phyloP scores from a whole-genome alignment of 169 alveolate species.

The Theileria parva region DNA sequence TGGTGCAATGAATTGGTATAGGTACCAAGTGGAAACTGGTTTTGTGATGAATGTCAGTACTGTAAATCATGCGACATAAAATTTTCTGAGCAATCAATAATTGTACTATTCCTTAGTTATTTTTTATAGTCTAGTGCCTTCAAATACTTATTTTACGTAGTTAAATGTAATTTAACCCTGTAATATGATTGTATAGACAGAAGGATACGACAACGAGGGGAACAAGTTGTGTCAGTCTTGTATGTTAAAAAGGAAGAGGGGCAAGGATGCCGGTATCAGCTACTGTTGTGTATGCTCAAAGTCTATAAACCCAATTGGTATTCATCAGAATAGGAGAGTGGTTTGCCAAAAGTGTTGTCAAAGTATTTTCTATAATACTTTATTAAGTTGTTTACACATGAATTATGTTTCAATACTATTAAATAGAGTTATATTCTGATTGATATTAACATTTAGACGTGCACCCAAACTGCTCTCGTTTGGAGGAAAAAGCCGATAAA shows the following conservation, averaged over 20 bases:
- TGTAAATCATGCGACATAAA: conserved; percentile 19
- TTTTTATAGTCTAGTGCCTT: background rate
- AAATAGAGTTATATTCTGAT: background rate
- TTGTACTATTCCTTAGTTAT: conserved; percentile 2
- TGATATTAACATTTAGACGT: background rate
- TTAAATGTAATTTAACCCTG: background rate
- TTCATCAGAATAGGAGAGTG: conserved; percentile 14
- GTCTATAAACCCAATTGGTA: background rate
- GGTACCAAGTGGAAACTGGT: conserved; percentile 37
- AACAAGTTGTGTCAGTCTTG: conserved; percentile 22
- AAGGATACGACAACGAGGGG: conserved; percentile 25
- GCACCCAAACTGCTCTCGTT: conserved; percentile 20
- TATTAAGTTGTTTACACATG: background rate
- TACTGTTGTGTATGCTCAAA: conserved; percentile 38
- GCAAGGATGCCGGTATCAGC: background rate
- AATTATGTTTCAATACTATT: background rate
- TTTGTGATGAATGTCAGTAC: conserved; percentile 27
- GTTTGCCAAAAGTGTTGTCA: conserved; percentile 14
- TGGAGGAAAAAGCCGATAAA: background rate
- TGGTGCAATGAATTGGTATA: background rate
- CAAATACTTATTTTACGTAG: background rate
- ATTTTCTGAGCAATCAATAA: conserved; percentile 18
- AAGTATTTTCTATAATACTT: background rate
- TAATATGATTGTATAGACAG: background rate
- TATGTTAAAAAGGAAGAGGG: conserved; percentile 5